Conservation (phyloP, 768 basidiomycete genomes). For the Tulasnella sp. region DNA sequence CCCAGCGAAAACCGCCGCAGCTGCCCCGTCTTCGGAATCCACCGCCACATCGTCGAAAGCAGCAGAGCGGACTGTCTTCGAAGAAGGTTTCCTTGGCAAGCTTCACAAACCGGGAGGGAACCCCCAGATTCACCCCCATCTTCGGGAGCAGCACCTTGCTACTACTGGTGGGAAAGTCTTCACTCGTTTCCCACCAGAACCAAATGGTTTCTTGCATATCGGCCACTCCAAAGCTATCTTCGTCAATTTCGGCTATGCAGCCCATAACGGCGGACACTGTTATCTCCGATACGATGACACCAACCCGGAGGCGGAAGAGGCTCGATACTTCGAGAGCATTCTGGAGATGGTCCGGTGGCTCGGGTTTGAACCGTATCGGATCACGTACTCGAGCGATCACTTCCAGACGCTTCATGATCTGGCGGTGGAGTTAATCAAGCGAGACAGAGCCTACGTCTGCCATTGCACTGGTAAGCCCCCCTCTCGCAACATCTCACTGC, state of each 20-base stretch:
- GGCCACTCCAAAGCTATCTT: conserved; percentile 99
- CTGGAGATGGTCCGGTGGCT: conserved; percentile 95
- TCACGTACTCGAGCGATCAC: conserved; percentile 98
- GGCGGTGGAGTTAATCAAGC: conserved; percentile 83
- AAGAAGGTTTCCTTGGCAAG: conserved; percentile 90
- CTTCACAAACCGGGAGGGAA: conserved; percentile 95
- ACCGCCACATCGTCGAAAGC: conserved; percentile 46
- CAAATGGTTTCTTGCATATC: conserved; percentile 93
- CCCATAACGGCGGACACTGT: conserved; percentile 86
- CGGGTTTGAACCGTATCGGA: conserved; percentile 97
- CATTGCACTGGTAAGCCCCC: conserved; percentile 86
- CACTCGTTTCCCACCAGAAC: conserved; percentile 98
- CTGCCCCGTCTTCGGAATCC: conserved; percentile 39
- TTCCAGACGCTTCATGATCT: conserved; percentile 85
- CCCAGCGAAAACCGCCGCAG: conserved; percentile 28
- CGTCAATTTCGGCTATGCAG: conserved; percentile 98
- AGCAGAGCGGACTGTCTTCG: conserved; percentile 67
- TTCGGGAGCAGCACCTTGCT: conserved; percentile 80
- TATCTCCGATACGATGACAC: conserved; percentile 98
- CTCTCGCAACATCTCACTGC: conserved; percentile 2
- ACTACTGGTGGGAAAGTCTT: conserved; percentile 81
- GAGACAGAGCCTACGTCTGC: conserved; percentile 93
- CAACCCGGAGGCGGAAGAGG: conserved; percentile 98
- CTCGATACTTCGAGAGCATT: conserved; percentile 93
- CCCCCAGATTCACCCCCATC: conserved; percentile 75